Evolutionary conservation across 139 green algal species (phyloP).

Genomic region (Raphidocelis subcapitata): DNA sequence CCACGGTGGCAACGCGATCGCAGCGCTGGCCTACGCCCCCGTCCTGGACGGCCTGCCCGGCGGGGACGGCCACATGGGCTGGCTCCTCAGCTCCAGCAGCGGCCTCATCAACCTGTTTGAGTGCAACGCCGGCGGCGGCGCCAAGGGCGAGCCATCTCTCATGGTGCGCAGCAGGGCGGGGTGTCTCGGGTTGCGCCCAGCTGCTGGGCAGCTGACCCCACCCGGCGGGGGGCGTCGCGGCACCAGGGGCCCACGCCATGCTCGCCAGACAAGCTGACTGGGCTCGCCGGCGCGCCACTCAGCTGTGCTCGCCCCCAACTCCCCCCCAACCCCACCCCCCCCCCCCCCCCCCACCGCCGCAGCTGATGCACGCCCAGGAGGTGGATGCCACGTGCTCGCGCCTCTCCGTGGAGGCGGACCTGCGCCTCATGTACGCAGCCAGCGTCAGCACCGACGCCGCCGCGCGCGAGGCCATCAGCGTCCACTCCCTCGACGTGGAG

Average conservation of each 20-base stretch:
- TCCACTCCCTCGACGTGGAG: constrained; percentile 47
- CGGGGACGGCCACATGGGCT: constrained; percentile 55
- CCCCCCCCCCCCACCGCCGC: background rate
- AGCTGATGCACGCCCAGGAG: constrained; percentile 58
- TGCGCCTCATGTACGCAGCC: constrained; percentile 37
- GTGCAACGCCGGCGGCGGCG: constrained; percentile 43
- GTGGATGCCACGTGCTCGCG: constrained; percentile 33
- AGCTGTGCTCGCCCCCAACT: no score
- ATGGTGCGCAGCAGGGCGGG: constrained; percentile 15
- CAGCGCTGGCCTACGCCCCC: constrained; percentile 8
- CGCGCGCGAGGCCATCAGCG: constrained; percentile 33
- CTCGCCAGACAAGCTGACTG: no score
- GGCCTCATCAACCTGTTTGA: constrained; percentile 69
- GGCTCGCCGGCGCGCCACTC: no score
- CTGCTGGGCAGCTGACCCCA: background rate
- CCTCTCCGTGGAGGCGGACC: constrained; percentile 40
- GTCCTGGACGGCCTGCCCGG: constrained; percentile 42
- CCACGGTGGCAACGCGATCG: constrained; percentile 1
- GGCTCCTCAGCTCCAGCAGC: constrained; percentile 42
- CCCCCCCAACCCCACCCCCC: no score
- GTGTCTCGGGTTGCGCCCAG: background rate
- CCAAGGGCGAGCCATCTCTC: constrained; percentile 36
- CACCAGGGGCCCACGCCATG: no score
- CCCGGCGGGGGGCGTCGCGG: background rate
- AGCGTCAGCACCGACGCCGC: constrained; percentile 11